phyloP scores from a whole-genome alignment of 2,329 filamentous ascomycete genomes.

The Sphaerulina vaccinii region DNA sequence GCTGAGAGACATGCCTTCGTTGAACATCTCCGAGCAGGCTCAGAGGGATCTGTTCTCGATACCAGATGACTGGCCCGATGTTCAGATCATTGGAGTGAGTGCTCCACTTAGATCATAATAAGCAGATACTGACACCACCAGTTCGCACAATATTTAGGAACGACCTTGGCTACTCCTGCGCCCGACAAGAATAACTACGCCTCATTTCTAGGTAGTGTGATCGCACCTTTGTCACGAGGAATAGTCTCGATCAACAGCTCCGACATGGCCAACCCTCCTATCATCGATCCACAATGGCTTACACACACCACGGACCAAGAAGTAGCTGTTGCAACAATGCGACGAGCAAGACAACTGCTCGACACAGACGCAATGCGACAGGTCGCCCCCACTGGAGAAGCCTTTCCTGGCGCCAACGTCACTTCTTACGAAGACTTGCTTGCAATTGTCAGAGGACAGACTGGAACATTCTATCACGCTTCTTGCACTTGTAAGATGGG shows the following conservation, averaged over 20 bases:
- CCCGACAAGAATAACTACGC: conserved; percentile 36
- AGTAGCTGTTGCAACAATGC: conserved; percentile 36
- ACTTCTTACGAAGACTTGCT: conserved; percentile 14
- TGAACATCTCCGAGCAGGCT: conserved; percentile 24
- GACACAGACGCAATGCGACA: conserved; percentile 27
- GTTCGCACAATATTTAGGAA: background rate
- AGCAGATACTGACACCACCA: conserved; percentile 10
- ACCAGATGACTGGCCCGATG: conserved; percentile 37
- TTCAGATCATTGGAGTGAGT: conserved; percentile 27
- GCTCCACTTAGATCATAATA: conserved; percentile 9
- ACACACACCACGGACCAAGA: conserved; percentile 35
- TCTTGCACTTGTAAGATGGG: conserved; percentile 19
- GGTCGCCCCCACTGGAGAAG: conserved; percentile 23
- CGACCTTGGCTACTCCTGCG: background rate
- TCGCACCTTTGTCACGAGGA: conserved; percentile 39
- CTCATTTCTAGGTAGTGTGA: conserved; percentile 32
- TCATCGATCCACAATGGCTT: conserved; percentile 41
- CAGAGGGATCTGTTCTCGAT: conserved; percentile 19
- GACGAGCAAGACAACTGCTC: conserved; percentile 35
- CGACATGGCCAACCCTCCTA: conserved; percentile 31
- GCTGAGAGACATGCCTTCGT: conserved; percentile 24
- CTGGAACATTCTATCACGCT: conserved; percentile 14
- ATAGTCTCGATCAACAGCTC: conserved; percentile 35
- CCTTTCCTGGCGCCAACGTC: conserved; percentile 19
- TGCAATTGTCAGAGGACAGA: conserved; percentile 3